These are phyloP conservation scores for Leptographium wingfieldii DNA, from an alignment of 2,329 filamentous ascomycete species.

Conservation along the genomic window DNA sequence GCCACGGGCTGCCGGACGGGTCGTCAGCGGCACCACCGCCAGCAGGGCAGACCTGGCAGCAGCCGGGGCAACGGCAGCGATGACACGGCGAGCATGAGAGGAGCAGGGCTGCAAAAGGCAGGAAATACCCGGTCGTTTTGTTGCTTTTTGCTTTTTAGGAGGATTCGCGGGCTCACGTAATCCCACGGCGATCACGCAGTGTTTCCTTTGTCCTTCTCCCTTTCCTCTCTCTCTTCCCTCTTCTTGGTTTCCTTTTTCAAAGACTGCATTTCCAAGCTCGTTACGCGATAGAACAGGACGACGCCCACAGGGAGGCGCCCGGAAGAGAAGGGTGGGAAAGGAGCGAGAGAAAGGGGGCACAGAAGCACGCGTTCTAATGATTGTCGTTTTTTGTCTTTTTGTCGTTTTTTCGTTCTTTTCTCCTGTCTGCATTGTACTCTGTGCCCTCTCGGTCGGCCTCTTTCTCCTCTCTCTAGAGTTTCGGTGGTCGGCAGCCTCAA, in stretches of 20 bases:
- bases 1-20: conserved; percentile 44
- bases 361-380: background rate
- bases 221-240: background rate
- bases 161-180: no score
- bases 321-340: background rate
- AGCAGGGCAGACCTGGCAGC: conserved; percentile 46
- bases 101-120: background rate
- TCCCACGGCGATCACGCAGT: no score
- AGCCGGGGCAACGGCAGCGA: conserved; percentile 45
- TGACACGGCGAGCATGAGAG: conserved; percentile 36
- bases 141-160: background rate
- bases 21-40: conserved; percentile 26
- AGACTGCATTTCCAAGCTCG: background rate
- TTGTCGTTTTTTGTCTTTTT: background rate
- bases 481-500: background rate
- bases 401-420: background rate
- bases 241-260: background rate
- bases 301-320: background rate
- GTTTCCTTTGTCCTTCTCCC: background rate
- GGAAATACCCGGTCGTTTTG: background rate
- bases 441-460: background rate
- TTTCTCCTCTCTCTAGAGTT: background rate
- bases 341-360: background rate
- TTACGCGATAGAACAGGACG: background rate
- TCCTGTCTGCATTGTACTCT: background rate